Evolutionary conservation across 2,329 filamentous ascomycete genomes (phyloP).

Genomic region (Incumbomyces lentus): DNA sequence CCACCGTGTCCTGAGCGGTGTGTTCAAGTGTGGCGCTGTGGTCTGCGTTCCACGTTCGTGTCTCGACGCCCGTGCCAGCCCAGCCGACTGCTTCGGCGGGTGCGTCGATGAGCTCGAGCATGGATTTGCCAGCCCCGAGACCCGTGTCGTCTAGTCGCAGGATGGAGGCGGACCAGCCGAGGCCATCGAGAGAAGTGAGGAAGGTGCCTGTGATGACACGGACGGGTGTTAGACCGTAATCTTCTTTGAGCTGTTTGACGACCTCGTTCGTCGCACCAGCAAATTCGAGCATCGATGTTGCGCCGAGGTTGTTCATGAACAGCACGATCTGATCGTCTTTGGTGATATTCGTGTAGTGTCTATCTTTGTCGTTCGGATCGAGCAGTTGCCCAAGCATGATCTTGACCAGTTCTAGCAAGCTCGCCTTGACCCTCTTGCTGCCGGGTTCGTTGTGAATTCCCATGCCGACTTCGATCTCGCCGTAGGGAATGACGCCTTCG

Average conservation of each 20-base stretch:
- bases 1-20: constrained; percentile 31
- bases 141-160: constrained; percentile 53
- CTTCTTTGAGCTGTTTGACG: constrained; percentile 47
- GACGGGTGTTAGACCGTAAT: constrained; percentile 51
- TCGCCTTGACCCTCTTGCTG: constrained; percentile 41
- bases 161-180: constrained; percentile 60
- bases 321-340: constrained; percentile 52
- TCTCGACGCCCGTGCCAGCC: constrained; percentile 46
- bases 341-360: constrained; percentile 49
- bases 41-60: constrained; percentile 48
- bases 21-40: constrained; percentile 34
- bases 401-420: constrained; percentile 41
- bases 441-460: constrained; percentile 55
- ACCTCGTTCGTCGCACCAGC: constrained; percentile 59
- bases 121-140: constrained; percentile 41
- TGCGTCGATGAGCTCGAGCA: constrained; percentile 58
- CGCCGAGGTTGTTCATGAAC: constrained; percentile 60
- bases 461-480: constrained; percentile 59
- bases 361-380: constrained; percentile 51
- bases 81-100: constrained; percentile 59
- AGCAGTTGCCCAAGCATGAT: constrained; percentile 58
- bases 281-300: constrained; percentile 56
- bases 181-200: constrained; percentile 61
- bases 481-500: constrained; percentile 40
- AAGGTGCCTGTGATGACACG: constrained; percentile 56